Percentiles rank a stretch among this genome's conserved stretches.
These are phyloP conservation scores for Suhomyces faveliae DNA, from an alignment of 805 yeast species.

Conservation along the genomic window DNA sequence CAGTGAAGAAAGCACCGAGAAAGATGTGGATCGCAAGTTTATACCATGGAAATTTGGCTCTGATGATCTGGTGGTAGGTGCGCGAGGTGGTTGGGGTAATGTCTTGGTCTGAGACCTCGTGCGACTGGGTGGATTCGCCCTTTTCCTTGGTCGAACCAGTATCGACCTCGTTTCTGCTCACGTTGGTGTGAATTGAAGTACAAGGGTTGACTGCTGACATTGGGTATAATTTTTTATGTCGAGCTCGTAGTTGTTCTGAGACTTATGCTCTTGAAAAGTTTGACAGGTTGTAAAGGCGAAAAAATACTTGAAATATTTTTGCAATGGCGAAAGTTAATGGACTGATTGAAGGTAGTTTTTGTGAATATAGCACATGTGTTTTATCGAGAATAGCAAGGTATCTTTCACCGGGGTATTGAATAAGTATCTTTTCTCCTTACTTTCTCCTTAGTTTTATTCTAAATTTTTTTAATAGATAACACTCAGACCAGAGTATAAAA, in stretches of 20 bases:
- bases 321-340: not conserved
- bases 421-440: too few relatives aligned
- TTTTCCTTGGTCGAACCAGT: not conserved
- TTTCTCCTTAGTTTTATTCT: too few relatives aligned
- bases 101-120: not conserved
- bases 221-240: not conserved
- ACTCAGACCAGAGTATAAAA: too few relatives aligned
- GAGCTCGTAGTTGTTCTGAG: not conserved
- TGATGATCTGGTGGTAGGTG: constrained; percentile 4
- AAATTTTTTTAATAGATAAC: too few relatives aligned
- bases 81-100: constrained; percentile 1
- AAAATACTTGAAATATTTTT: not conserved
- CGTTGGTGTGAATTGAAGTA: not conserved
- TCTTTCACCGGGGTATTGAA: too few relatives aligned
- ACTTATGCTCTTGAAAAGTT: not conserved
- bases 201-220: not conserved
- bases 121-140: not conserved
- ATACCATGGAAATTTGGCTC: constrained; percentile 12
- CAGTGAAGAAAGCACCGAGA: constrained; percentile 24
- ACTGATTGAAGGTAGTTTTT: constrained; percentile 2
- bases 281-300: not conserved
- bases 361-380: constrained; percentile 3
- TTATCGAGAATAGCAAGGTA: too few relatives aligned
- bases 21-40: constrained; percentile 15
- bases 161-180: not conserved